Conservation (phyloP, 768 basidiomycete species). For the Termitomyces sp. region DNA sequence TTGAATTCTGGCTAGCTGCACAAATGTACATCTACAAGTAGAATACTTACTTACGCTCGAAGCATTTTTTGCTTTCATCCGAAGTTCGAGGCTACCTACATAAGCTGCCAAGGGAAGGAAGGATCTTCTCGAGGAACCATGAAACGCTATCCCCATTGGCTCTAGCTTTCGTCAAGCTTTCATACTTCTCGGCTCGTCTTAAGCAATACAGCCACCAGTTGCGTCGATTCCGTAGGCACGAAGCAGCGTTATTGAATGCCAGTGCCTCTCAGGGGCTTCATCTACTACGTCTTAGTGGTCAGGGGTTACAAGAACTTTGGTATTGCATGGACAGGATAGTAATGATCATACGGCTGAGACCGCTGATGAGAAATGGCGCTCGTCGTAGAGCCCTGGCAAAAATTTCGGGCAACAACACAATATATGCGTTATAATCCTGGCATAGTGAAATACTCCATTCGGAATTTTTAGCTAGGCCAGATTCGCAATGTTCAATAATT, state of each 20-base stretch:
- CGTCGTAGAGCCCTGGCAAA: too few relatives aligned
- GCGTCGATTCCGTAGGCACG: not conserved
- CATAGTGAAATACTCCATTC: too few relatives aligned
- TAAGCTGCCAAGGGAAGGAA: not conserved
- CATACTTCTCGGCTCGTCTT: not conserved
- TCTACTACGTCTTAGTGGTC: not conserved
- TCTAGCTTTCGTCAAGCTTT: too few relatives aligned
- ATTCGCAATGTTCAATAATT: too few relatives aligned
- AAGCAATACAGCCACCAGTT: not conserved
- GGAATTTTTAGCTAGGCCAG: too few relatives aligned
- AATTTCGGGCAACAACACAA: too few relatives aligned
- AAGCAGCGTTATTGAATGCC: too few relatives aligned
- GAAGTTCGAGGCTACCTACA: not conserved
- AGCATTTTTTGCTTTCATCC: not conserved
- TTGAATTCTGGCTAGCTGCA: not conserved
- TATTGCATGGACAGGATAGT: not conserved
- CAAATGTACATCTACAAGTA: not conserved
- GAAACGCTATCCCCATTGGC: too few relatives aligned
- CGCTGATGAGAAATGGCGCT: too few relatives aligned
- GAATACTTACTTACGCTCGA: not conserved
- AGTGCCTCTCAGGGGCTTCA: not conserved
- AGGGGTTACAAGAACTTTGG: not conserved
- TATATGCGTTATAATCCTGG: too few relatives aligned
- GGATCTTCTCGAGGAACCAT: not conserved
- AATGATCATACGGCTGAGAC: too few relatives aligned